These are phyloP conservation scores for Paramecium octaurelia DNA, from an alignment of 73 alveolate species.

Conservation along the genomic window DNA sequence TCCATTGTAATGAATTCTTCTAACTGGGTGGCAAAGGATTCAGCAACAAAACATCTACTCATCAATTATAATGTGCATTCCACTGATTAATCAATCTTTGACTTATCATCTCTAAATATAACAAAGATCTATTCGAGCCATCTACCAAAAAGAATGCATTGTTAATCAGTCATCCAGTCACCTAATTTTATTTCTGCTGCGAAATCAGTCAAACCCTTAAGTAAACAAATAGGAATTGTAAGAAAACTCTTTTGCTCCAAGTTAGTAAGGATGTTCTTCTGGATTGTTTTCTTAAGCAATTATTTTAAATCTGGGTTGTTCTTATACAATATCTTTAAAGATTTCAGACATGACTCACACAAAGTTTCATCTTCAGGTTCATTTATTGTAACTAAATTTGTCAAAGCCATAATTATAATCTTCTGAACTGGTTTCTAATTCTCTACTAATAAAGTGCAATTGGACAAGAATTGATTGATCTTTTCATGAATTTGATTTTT, in stretches of 20 bases:
- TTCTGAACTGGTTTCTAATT: conserved; percentile 32
- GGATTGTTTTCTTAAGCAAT: neutral
- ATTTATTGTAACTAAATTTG: neutral
- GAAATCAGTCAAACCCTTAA: conserved; percentile 20
- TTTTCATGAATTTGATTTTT: conserved; percentile 7
- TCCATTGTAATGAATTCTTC: neutral
- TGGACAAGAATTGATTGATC: neutral
- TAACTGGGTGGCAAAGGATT: neutral
- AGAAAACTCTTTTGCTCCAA: neutral
- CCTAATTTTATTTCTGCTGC: neutral
- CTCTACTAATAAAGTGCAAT: neutral
- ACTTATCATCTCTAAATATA: neutral
- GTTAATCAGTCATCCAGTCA: conserved; percentile 2
- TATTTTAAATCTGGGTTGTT: neutral
- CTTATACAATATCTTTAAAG: neutral
- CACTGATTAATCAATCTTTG: neutral
- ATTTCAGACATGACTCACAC: neutral
- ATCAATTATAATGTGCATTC: neutral
- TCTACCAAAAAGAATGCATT: neutral
- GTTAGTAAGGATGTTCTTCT: neutral
- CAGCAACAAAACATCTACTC: neutral
- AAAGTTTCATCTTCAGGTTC: conserved; percentile 33
- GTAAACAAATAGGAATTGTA: neutral
- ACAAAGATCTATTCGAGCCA: conserved; percentile 17
- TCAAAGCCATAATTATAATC: conserved; percentile 31